Evolutionary conservation across 768 basidiomycete species (phyloP).

Genomic region (Bullera alba): DNA sequence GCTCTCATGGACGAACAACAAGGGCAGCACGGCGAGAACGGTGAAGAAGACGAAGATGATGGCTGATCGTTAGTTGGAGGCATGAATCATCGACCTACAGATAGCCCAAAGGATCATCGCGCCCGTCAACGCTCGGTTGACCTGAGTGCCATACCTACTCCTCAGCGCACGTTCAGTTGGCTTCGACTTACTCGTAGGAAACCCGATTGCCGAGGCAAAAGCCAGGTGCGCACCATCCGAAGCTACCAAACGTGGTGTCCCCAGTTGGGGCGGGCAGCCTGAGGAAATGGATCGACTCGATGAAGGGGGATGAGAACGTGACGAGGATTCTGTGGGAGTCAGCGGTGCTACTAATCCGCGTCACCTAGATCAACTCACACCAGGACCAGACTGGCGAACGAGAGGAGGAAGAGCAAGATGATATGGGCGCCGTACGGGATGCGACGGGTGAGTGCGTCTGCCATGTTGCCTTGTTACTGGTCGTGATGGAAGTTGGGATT

Average conservation of each 20-base stretch:
- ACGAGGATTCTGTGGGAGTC: constrained; percentile 33
- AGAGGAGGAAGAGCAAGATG: constrained; percentile 37
- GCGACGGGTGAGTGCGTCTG: background rate
- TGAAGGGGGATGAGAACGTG: constrained; percentile 46
- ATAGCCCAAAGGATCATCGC: constrained; percentile 45
- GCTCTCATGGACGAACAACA: constrained; percentile 43
- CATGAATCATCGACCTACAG: constrained; percentile 6
- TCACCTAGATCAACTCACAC: constrained; percentile 19
- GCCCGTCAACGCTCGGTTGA: constrained; percentile 36
- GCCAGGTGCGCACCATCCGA: constrained; percentile 38
- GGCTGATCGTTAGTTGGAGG: constrained; percentile 21
- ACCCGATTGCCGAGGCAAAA: constrained; percentile 33
- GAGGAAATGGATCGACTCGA: constrained; percentile 40
- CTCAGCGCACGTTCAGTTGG: background rate
- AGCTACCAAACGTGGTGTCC: constrained; percentile 35
- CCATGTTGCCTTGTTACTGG: too few relatives aligned
- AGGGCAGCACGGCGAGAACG: constrained; percentile 38
- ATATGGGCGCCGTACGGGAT: constrained; percentile 44
- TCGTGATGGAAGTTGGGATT: background rate
- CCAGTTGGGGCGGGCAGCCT: constrained; percentile 12
- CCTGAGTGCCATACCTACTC: constrained; percentile 34
- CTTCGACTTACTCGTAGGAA: constrained; percentile 38
- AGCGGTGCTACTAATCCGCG: background rate
- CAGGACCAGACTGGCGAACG: constrained; percentile 36
- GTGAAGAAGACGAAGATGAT: constrained; percentile 42